Evolutionary conservation across 345 rosid species (phyloP).

Genomic region (Murraya paniculata): DNA sequence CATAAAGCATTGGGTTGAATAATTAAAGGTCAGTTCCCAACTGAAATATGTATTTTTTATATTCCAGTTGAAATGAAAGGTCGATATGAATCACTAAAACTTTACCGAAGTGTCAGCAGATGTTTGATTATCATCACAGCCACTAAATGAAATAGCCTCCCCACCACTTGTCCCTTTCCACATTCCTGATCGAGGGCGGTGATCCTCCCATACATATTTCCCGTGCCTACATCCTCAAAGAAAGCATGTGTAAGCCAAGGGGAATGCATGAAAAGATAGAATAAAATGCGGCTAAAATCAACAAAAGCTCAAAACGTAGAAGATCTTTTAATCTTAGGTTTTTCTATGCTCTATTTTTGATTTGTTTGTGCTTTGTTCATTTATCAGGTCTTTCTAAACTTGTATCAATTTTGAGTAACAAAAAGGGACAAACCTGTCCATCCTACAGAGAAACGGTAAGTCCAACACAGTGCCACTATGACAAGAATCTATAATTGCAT

Average conservation of each 20-base stretch:
- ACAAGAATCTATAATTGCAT: constrained; percentile 86
- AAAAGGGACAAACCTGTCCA: constrained; percentile 59
- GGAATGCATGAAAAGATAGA: neutral
- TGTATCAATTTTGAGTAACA: neutral
- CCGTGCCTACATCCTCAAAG: constrained; percentile 42
- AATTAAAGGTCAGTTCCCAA: neutral
- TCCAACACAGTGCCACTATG: constrained; percentile 91
- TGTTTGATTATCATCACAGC: constrained; percentile 83
- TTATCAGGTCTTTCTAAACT: neutral
- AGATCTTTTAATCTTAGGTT: neutral
- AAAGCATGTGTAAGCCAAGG: neutral
- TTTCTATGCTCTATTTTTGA: neutral
- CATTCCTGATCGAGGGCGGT: constrained; percentile 65
- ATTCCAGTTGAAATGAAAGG: neutral
- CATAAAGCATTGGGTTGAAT: neutral
- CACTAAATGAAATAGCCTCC: constrained; percentile 83
- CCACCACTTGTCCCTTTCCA: constrained; percentile 97
- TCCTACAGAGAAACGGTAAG: constrained; percentile 77
- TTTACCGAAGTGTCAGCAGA: constrained; percentile 82
- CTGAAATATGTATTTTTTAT: neutral
- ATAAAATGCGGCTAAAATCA: neutral
- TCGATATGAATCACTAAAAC: neutral
- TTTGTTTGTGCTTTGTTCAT: neutral
- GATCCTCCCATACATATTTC: constrained; percentile 75
- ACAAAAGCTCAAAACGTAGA: neutral